These are phyloP conservation scores for Trichoderma harzianum DNA, from an alignment of 2,329 filamentous ascomycete species.

Conservation along the genomic window DNA sequence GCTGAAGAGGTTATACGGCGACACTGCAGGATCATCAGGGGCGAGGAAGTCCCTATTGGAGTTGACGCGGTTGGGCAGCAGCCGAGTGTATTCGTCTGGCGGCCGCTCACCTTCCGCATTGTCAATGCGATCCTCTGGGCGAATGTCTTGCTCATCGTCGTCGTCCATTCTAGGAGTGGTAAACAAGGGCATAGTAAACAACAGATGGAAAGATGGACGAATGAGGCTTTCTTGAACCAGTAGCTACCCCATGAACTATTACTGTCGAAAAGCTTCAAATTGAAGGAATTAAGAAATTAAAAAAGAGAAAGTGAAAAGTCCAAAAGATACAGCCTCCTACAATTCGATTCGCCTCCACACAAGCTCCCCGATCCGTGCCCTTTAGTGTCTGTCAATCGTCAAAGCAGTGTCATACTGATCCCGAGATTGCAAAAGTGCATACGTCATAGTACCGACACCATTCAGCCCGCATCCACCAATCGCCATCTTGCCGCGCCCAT, in stretches of 20 bases:
- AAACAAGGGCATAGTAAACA: constrained; percentile 35
- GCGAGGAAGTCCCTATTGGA: constrained; percentile 37
- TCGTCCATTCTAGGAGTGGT: constrained; percentile 26
- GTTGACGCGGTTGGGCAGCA: constrained; percentile 67
- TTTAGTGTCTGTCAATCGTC: constrained; percentile 1
- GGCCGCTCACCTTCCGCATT: constrained; percentile 23
- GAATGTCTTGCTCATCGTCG: constrained; percentile 19
- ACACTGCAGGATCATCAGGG: constrained; percentile 54
- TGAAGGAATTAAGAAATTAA: neutral
- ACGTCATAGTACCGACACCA: constrained; percentile 12
- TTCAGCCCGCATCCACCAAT: constrained; percentile 8
- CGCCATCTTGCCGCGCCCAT: neutral
- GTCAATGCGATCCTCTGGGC: neutral
- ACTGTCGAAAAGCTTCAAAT: neutral
- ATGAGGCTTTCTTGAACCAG: neutral
- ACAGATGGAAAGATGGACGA: neutral
- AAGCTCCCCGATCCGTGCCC: neutral
- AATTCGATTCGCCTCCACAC: neutral
- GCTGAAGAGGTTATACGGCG: constrained; percentile 92
- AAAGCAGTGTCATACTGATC: constrained; percentile 5
- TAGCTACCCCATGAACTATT: neutral
- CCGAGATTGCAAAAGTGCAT: neutral
- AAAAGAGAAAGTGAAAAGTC: no score
- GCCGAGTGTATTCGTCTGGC: constrained; percentile 56
- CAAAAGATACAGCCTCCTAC: neutral